These are phyloP conservation scores for Fragaria vesca DNA, from an alignment of 306 rosid species.

Conservation along the genomic window DNA sequence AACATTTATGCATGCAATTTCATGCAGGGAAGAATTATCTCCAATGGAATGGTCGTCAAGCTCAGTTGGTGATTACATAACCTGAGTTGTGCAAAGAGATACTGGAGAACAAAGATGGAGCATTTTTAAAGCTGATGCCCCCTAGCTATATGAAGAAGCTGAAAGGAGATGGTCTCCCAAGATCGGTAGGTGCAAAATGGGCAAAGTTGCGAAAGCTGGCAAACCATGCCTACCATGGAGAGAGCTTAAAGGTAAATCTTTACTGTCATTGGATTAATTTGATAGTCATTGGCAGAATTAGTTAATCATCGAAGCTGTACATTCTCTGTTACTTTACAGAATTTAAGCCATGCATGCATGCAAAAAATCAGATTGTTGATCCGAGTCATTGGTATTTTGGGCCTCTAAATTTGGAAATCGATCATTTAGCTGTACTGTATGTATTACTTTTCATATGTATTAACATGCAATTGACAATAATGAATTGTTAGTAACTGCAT, in stretches of 20 bases:
- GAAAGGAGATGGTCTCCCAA: constrained; percentile 33
- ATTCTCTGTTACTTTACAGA: neutral
- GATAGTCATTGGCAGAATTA: neutral
- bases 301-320: too few species aligned
- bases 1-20: neutral
- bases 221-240: constrained; percentile 33
- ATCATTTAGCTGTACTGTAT: too few species aligned
- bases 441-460: too few species aligned
- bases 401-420: neutral
- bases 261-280: neutral
- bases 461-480: too few species aligned
- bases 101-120: constrained; percentile 12
- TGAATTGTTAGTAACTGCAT: too few species aligned
- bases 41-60: constrained; percentile 27
- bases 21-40: constrained; percentile 28
- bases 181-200: constrained; percentile 27
- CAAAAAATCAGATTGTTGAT: neutral
- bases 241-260: constrained; percentile 26
- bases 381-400: neutral
- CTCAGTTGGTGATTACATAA: constrained; percentile 29
- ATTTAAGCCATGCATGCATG: neutral
- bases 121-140: neutral
- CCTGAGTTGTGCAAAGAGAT: constrained; percentile 35
- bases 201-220: constrained; percentile 29
- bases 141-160: constrained; percentile 1